Evolutionary conservation across 441 rosid genomes (phyloP), one percentile per base, ranked within the genome.

Genomic region (Erysimum pusillum): DNA sequence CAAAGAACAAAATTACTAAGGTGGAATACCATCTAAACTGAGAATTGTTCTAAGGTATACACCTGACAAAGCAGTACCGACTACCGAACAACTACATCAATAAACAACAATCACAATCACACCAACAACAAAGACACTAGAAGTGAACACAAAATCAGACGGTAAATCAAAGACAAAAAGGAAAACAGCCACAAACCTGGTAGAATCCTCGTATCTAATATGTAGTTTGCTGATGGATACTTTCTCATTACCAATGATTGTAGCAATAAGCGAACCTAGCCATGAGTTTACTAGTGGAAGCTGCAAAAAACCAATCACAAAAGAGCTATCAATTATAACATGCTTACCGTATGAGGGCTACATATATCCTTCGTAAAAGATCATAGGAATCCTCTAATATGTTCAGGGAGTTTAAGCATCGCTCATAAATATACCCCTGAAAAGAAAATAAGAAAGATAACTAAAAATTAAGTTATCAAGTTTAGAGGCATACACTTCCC

Each of bases 181-280:
- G 67, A 18, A 62, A 61, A 82, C 42, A 71, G 60, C 56, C 73
- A 81, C 89, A 70, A 77, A 93, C 99, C 97, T 96, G 78, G 86
- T 74, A 58, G 90, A 89, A 84, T 96, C 97, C 85, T 96, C 99
- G 62, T 88, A 92, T 93, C 99, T 88, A 79, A 93, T 81, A 88
- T 96, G 99, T 79, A 93, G 97, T 83, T 96, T 96, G 93, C 89
- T 90, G 76, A 96, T 91, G 71, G 99, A 88, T 85, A 96, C 88
- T 87, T 92, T 96, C 72, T 93, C 93, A 81, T 96, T 96, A 83
- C 99, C 99, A 58, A 96, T 96, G 66, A 96, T 90, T 67, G 99
- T 96, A 56, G 93, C 85, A 79, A 96, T 89, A 67, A 96, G 82
- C 77, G 99, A 96, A 75, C 97, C 93, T 70, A 96, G 80, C 99